phyloP scores from a whole-genome alignment of 2,329 filamentous ascomycete species.

The Fusarium burgessii region DNA sequence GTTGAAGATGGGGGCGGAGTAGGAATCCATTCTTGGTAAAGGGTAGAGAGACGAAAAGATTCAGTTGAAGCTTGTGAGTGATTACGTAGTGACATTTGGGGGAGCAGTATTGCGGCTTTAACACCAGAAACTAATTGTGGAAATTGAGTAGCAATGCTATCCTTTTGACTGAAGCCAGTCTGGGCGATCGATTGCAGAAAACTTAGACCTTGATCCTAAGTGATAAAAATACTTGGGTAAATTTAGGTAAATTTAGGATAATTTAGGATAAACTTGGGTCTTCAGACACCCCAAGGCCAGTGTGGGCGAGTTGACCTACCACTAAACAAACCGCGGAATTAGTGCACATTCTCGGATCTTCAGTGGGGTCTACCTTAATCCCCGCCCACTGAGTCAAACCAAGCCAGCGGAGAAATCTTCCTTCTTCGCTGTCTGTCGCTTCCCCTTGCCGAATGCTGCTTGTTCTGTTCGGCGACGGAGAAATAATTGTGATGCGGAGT shows the following conservation, averaged over 20 bases:
- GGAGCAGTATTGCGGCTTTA: background rate
- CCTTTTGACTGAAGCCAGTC: background rate
- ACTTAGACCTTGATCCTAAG: too few species aligned
- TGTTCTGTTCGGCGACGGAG: background rate
- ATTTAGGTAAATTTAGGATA: too few species aligned
- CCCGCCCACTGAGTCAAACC: background rate
- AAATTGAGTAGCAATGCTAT: background rate
- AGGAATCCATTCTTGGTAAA: background rate
- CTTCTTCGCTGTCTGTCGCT: background rate
- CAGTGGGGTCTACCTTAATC: constrained; percentile 14
- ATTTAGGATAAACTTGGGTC: too few species aligned
- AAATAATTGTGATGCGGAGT: constrained; percentile 10
- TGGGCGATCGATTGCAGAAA: background rate
- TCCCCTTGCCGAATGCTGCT: background rate
- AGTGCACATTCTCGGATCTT: background rate
- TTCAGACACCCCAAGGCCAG: too few species aligned
- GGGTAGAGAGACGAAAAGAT: background rate
- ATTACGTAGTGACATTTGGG: background rate
- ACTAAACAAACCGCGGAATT: background rate
- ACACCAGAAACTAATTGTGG: background rate
- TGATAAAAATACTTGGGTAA: too few species aligned
- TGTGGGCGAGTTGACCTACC: background rate
- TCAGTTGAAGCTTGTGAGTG: background rate
- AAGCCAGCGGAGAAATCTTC: background rate
- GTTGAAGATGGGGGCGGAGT: constrained; percentile 38